Evolutionary conservation across 352 stramenopile species (phyloP), one percentile per base, ranked within the genome.

Genomic region (Pythium rishiriense): DNA sequence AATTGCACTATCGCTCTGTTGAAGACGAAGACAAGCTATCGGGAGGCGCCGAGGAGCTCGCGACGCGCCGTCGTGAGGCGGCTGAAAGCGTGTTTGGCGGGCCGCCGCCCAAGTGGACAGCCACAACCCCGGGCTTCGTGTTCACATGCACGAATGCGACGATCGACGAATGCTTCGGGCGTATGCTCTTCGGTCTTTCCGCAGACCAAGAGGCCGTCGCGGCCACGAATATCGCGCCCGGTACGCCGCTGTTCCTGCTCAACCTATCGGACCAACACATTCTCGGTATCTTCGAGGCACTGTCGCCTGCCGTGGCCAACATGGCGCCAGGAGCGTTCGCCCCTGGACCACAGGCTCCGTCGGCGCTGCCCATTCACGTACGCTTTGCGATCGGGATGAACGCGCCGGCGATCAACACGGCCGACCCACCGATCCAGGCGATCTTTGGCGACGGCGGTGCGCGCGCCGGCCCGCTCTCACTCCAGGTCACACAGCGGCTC

Each of bases 121-220:
- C 76, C 3, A 65, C 73, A 33, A 66, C 74, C 24, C 84, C 88
- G 0, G 88, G 88, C 12, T 96, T 94, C 48, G 78, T 96, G 15
- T 87, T 96, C 53, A 73, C 76, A n/a, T 96, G 87, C 73, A 93
- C 74, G 3, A 79, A 77, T 22, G 58, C 76, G 17, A 95, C 74
- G n/a, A 93, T 96, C 57, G 87, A 96, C 57, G 88, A 96, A 51
- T 88, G 76, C 58, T 96, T 96, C 67, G 88, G 87, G 0, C 81
- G 88, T 5, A 90, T 95, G 80, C 55, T 96, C 0, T 92, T 96
- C 66, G 88, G 87, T 10, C 55, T 95, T 0, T 63, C 73, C 1
- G 81, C 80, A 22, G 86, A 95, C n/a, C 81, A 93, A 8, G 87
- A 96, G 29, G 47, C 71, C 11, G 35, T 88, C 14, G 84, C 85